Conservation (phyloP, 108 stramenopile species). For the Skeletonema menzelii region DNA sequence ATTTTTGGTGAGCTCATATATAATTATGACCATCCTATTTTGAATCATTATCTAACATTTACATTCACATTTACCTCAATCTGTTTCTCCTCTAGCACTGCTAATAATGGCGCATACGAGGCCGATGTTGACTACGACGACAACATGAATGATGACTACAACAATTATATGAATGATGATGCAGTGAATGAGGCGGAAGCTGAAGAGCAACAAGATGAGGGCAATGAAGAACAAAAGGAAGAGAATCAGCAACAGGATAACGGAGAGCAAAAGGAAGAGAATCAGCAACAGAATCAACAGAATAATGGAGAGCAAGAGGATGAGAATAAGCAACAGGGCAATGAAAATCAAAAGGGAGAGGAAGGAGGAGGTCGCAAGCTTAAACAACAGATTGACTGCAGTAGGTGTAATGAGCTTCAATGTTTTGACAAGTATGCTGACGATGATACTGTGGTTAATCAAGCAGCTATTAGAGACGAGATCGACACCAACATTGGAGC, state of each 20-base stretch:
- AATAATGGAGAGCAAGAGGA: background rate
- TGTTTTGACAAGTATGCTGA: conserved; percentile 21
- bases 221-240: too few relatives aligned
- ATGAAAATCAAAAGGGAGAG: background rate
- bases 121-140: background rate
- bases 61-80: background rate
- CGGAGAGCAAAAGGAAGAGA: too few relatives aligned
- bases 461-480: background rate
- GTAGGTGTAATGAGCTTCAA: conserved; percentile 18
- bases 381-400: conserved; percentile 25
- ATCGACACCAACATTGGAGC: conserved; percentile 20
- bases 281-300: too few relatives aligned
- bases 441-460: conserved; percentile 9
- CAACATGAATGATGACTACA: background rate
- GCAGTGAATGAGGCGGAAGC: background rate
- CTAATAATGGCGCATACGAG: background rate
- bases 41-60: background rate
- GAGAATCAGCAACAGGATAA: too few relatives aligned
- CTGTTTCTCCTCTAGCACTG: background rate
- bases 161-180: background rate
- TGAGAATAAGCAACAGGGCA: background rate
- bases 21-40: background rate
- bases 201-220: background rate
- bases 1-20: conserved; percentile 8
- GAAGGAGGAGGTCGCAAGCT: conserved; percentile 18